phyloP scores from a whole-genome alignment of 257 asterid genomes.

The Ilex asprella region DNA sequence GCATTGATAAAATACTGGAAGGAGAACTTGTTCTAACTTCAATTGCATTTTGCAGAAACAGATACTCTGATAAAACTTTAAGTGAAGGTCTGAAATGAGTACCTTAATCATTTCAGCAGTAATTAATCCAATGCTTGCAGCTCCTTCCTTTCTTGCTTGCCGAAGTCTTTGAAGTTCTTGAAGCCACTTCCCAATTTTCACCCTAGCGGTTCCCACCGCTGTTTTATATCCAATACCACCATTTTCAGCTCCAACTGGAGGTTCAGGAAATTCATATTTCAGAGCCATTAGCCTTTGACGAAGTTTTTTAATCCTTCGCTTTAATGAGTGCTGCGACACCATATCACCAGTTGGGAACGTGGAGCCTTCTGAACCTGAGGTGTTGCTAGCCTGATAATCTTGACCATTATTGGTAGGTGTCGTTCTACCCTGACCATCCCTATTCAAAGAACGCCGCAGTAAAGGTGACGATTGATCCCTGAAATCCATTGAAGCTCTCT shows the following conservation, averaged over 20 bases:
- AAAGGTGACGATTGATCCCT: conserved; percentile 98
- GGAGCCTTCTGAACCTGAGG: conserved; percentile 35
- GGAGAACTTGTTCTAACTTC: too few species aligned
- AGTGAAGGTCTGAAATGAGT: conserved; percentile 8
- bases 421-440: conserved; percentile 71
- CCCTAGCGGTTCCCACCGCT: conserved; percentile 84
- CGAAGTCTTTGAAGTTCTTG: conserved; percentile 97
- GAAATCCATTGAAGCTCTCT: conserved; percentile 96
- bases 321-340: conserved; percentile 58
- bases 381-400: conserved; percentile 48
- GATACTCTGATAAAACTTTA: neutral
- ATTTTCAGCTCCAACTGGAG: conserved; percentile 62
- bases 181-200: conserved; percentile 79
- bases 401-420: conserved; percentile 42
- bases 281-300: conserved; percentile 93
- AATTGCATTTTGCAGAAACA: neutral
- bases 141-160: conserved; percentile 97
- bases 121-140: conserved; percentile 77
- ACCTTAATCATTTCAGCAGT: conserved; percentile 95
- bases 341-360: conserved; percentile 35
- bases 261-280: conserved; percentile 88
- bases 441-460: conserved; percentile 63
- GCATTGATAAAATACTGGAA: too few species aligned
- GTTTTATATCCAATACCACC: conserved; percentile 81
- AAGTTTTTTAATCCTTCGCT: conserved; percentile 74